A percentile compares a stretch with the other conserved stretches of the same genome.
Conservation (phyloP, 805 yeast genomes). For the Saccharomycopsis malanga region DNA sequence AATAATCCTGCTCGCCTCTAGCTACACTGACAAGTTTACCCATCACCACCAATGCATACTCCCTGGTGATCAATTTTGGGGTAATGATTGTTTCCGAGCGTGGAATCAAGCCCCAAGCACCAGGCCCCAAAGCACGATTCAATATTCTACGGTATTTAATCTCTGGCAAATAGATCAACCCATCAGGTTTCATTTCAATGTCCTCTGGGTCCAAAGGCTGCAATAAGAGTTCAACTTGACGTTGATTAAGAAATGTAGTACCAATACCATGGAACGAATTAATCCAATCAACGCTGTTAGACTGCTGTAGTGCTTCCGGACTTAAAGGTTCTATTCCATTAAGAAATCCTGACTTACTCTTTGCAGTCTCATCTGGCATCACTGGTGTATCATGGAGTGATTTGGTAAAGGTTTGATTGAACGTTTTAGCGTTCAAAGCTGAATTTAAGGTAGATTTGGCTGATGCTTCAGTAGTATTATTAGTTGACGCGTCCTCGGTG, state of each 20-base stretch:
- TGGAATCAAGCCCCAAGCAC: constrained; percentile 98
- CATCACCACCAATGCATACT: constrained; percentile 78
- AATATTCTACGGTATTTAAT: constrained; percentile 88
- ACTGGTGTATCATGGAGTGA: background rate
- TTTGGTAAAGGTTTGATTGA: background rate
- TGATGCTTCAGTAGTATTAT: no score
- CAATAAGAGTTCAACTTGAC: constrained; percentile 51
- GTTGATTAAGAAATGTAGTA: constrained; percentile 59
- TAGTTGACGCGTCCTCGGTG: no score
- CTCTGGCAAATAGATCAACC: constrained; percentile 85
- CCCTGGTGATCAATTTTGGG: constrained; percentile 71
- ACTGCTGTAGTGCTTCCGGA: background rate
- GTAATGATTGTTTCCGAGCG: constrained; percentile 79
- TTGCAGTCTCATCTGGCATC: background rate
- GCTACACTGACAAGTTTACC: constrained; percentile 89
- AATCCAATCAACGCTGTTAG: constrained; percentile 57
- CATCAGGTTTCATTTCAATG: constrained; percentile 94
- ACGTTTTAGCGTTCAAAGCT: background rate
- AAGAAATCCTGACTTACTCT: background rate
- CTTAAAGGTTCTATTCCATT: background rate
- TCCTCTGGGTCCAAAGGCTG: constrained; percentile 62
- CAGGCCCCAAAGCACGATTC: constrained; percentile 93
- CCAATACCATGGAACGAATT: constrained; percentile 85
- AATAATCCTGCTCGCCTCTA: constrained; percentile 93
- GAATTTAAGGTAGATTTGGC: no score